Conservation (phyloP, 176 grass and related monocot genomes). For the Musa beccarii region DNA sequence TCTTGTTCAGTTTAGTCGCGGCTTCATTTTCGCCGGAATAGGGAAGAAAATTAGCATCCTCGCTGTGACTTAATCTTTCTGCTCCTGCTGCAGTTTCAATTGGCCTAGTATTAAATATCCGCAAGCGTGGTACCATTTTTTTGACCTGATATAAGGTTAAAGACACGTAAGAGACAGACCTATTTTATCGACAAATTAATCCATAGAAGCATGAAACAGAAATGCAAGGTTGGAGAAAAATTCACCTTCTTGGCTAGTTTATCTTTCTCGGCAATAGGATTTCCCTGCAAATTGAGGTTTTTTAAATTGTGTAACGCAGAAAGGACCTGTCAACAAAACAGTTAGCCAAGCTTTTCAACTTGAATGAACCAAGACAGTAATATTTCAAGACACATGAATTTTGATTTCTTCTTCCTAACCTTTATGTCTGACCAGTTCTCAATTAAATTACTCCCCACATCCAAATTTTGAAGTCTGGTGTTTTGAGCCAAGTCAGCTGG, state of each 20-base stretch:
- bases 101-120: conserved; percentile 76
- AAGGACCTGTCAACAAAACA: conserved; percentile 50
- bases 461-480: conserved; percentile 62
- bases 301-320: conserved; percentile 64
- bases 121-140: conserved; percentile 49
- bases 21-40: conserved; percentile 9
- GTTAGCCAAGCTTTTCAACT: conserved; percentile 1
- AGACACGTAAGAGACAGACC: conserved; percentile 5
- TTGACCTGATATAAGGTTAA: conserved; percentile 39
- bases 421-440: conserved; percentile 64
- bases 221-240: neutral
- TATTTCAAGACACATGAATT: conserved; percentile 6
- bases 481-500: conserved; percentile 61
- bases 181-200: neutral
- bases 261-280: conserved; percentile 75
- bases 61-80: conserved; percentile 17
- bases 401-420: conserved; percentile 30
- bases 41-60: conserved; percentile 9
- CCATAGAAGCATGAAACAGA: neutral
- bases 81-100: conserved; percentile 29
- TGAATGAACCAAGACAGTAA: conserved; percentile 20
- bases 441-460: conserved; percentile 83
- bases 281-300: conserved; percentile 83
- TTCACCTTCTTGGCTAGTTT: conserved; percentile 54
- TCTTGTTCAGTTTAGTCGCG: neutral